A percentile compares a stretch with the other conserved stretches of the same genome.
Conservation (phyloP, 192 early-diverging fungal genomes). For the Chytriomyces sp. region DNA sequence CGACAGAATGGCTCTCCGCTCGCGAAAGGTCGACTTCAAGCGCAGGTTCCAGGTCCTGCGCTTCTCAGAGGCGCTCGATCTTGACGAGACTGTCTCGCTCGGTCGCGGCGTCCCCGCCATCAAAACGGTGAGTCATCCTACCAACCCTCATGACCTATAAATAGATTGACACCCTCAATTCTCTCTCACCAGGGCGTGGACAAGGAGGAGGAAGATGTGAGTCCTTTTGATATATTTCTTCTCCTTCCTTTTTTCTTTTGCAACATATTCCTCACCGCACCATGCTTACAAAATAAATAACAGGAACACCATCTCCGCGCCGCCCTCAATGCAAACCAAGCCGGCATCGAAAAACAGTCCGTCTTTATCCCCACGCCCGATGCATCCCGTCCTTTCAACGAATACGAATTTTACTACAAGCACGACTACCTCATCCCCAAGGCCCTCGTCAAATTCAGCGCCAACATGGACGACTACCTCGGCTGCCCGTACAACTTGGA, state of each 20-base stretch:
- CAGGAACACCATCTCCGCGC: constrained; percentile 96
- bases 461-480: constrained; percentile 83
- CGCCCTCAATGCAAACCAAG: constrained; percentile 76
- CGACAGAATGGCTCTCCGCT: constrained; percentile 44
- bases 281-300: background rate
- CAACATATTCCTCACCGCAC: background rate
- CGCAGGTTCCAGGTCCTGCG: constrained; percentile 80
- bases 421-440: constrained; percentile 70
- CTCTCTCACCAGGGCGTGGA: too few species aligned
- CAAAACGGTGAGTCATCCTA: constrained; percentile 69
- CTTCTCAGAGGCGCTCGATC: constrained; percentile 79
- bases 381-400: constrained; percentile 69
- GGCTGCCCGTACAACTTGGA: constrained; percentile 89
- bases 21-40: constrained; percentile 85
- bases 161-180: too few species aligned
- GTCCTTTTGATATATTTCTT: background rate
- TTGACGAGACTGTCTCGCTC: constrained; percentile 73
- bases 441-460: constrained; percentile 82
- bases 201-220: background rate
- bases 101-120: constrained; percentile 67
- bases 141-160: too few species aligned
- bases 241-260: background rate
- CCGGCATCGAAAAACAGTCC: constrained; percentile 60
- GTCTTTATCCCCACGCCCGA: constrained; percentile 91
- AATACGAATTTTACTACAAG: constrained; percentile 72